phyloP scores from a whole-genome alignment of 2,329 filamentous ascomycete species.

The Venturia effusa region DNA sequence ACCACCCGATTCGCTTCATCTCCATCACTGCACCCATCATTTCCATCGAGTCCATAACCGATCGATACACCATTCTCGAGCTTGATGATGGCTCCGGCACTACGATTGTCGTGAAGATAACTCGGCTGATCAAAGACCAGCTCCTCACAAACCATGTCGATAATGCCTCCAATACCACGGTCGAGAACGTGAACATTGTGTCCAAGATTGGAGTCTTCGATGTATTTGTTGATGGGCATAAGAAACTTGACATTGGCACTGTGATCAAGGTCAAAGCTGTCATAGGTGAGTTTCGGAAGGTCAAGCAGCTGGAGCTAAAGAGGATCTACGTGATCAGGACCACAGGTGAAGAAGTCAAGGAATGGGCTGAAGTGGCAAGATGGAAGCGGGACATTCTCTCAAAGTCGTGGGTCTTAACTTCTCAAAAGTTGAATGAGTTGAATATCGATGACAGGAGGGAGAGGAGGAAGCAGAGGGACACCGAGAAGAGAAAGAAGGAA shows the following conservation, averaged over 20 bases:
- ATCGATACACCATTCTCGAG: constrained; percentile 36
- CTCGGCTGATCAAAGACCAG: constrained; percentile 22
- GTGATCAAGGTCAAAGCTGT: constrained; percentile 48
- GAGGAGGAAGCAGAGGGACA: constrained; percentile 26
- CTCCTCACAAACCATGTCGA: constrained; percentile 17
- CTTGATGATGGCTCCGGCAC: constrained; percentile 52
- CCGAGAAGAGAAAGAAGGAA: constrained; percentile 24
- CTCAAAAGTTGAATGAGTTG: constrained; percentile 32
- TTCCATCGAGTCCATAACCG: constrained; percentile 30
- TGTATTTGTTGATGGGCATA: constrained; percentile 26
- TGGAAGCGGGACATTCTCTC: constrained; percentile 34
- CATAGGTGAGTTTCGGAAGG: constrained; percentile 38
- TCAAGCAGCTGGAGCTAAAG: constrained; percentile 44
- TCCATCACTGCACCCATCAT: constrained; percentile 34
- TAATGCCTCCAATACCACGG: constrained; percentile 23
- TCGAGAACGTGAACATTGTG: constrained; percentile 29
- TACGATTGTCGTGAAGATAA: constrained; percentile 45
- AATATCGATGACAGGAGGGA: constrained; percentile 28
- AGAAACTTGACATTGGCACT: constrained; percentile 33
- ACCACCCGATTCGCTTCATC: constrained; percentile 40
- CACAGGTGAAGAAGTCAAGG: constrained; percentile 44
- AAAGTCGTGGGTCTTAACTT: constrained; percentile 41
- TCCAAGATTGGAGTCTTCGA: constrained; percentile 31
- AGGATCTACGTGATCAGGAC: constrained; percentile 37
- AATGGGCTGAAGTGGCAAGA: constrained; percentile 38